A percentile compares a stretch with the other conserved stretches of the same genome.
Evolutionary conservation across 1,284 basidiomycete genomes (phyloP).

Genomic region (Fereydounia khargensis): DNA sequence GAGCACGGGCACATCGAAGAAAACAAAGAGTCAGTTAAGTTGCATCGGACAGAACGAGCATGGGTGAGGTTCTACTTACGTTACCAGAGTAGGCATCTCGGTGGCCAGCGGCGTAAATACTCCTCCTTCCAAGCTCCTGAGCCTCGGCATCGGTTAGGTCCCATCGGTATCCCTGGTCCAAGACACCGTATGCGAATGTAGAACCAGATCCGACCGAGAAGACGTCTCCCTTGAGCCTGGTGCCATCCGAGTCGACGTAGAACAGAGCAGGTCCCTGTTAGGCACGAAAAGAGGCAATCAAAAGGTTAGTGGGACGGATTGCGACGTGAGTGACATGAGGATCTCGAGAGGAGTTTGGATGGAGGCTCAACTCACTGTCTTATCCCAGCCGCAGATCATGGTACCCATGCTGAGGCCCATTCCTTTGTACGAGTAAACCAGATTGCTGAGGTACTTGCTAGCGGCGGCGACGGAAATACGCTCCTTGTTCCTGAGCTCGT

Average conservation of each 20-base stretch:
- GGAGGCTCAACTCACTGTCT: no score
- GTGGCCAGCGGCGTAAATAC: slow-evolving; percentile 96
- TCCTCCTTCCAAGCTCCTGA: slow-evolving; percentile 86
- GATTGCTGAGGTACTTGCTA: slow-evolving; percentile 93
- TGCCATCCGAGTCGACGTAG: slow-evolving; percentile 97
- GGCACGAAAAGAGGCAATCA: slow-evolving; percentile 54
- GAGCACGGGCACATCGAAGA: slow-evolving; percentile 11
- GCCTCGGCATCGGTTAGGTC: slow-evolving; percentile 91
- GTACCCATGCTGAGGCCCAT: slow-evolving; percentile 99
- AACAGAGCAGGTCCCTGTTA: slow-evolving; percentile 95
- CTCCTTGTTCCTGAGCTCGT: slow-evolving; percentile 95
- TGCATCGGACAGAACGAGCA: not conserved
- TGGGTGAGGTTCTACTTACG: slow-evolving; percentile 19
- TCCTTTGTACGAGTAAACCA: slow-evolving; percentile 97
- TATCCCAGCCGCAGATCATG: slow-evolving; percentile 99
- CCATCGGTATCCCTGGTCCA: slow-evolving; percentile 94
- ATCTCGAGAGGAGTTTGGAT: no score
- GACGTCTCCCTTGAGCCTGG: slow-evolving; percentile 88
- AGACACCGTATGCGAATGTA: slow-evolving; percentile 96
- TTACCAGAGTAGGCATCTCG: slow-evolving; percentile 87
- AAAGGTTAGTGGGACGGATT: no score
- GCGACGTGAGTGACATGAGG: no score
- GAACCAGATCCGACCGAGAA: slow-evolving; percentile 98
- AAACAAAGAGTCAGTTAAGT: not conserved
- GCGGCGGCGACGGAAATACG: slow-evolving; percentile 98